Evolutionary conservation across 441 rosid genomes (phyloP), one percentile per base, ranked within the genome.

Genomic region (Isatis lusitanica): DNA sequence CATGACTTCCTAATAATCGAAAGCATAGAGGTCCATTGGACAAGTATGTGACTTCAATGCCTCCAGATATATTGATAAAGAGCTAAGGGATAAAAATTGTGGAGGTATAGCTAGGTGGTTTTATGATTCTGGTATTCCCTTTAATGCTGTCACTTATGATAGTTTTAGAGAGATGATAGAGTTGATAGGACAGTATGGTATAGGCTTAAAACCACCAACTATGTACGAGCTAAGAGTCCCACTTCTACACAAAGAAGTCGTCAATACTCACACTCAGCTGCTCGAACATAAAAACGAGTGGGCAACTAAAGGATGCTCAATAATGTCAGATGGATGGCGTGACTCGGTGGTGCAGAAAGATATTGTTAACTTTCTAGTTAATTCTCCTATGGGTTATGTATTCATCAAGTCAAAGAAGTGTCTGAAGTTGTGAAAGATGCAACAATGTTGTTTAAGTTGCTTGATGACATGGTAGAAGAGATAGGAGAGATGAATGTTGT

Each of bases 171-270:
- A 35, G 7, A 18, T 12, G n/a, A 1, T 2, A 5, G 21, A 66
- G 5, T 3, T 51, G 6, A 13, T 51, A 12, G 24, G 59, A 4
- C 46, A 17, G 0, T 66, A 66, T 9, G 59, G 48, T 11, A 12
- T 11, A 0, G 24, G 59, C 2, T 66, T 52, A 9, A 52, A 24
- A n/a, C 44, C 38, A 8, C 61, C 28, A 18, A 21, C 4, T 3
- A 51, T 51, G 71, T 12, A 38, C 21, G 50, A 51, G 1, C 15
- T 66, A 1, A 2, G 48, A 24, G 7, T 46, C 16, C 64, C 48
- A 4, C 17, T 60, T 1, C 43, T 73, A 0, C 35, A 68, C 2
- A 73, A 78, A 36, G 66, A 78, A 46, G 15, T 73, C 7, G 17
- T 33, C 1, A 24, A 26, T 5, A 26, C 35, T 10, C n/a, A 39